phyloP scores from a whole-genome alignment of 1,284 basidiomycete genomes.

The Fomes fomentarius region DNA sequence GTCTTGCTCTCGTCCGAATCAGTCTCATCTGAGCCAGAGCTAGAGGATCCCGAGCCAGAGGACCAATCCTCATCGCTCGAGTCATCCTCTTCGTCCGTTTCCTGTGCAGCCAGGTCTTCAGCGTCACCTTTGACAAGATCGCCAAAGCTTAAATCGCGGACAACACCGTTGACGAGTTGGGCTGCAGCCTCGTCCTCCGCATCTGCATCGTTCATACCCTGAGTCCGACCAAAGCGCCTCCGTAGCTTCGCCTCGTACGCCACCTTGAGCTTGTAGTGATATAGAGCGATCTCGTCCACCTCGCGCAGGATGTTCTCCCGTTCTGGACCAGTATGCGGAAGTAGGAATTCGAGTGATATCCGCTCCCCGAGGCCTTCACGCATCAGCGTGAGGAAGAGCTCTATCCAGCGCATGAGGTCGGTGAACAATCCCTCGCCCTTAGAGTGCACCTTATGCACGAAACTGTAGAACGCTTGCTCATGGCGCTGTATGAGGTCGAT shows the following conservation, averaged over 20 bases:
- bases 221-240: constrained; percentile 71
- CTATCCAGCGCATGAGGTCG: constrained; percentile 95
- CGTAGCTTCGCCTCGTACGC: constrained; percentile 88
- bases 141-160: constrained; percentile 80
- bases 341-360: constrained; percentile 83
- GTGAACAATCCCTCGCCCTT: constrained; percentile 97
- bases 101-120: constrained; percentile 79
- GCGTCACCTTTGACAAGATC: constrained; percentile 79
- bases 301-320: constrained; percentile 80
- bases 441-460: constrained; percentile 98
- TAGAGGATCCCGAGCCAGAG: too few relatives aligned
- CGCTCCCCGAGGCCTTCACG: constrained; percentile 84
- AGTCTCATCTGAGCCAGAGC: constrained; percentile 31
- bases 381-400: constrained; percentile 90
- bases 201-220: constrained; percentile 53
- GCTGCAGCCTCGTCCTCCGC: constrained; percentile 80
- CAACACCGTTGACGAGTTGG: constrained; percentile 77
- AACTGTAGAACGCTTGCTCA: constrained; percentile 94
- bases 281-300: constrained; percentile 84
- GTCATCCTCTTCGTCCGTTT: constrained; percentile 56
- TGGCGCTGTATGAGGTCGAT: constrained; percentile 94
- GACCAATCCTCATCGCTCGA: constrained; percentile 34
- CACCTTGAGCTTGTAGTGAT: constrained; percentile 92
- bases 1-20: constrained; percentile 42
- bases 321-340: constrained; percentile 80